phyloP scores from a whole-genome alignment of 176 grass and related monocot species.

The Saccharum officinarum region DNA sequence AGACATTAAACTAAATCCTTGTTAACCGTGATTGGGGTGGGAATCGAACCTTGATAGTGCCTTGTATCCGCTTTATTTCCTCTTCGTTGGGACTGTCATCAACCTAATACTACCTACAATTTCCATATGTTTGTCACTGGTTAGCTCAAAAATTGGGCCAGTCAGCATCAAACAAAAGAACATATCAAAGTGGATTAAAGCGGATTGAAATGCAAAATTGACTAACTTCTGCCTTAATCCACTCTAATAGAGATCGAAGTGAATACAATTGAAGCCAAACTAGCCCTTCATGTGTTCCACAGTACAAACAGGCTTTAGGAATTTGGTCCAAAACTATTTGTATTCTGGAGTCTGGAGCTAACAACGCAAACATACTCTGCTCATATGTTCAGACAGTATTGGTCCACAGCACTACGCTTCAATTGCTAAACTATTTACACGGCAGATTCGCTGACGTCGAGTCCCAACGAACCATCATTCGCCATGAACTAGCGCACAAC shows the following conservation, averaged over 20 bases:
- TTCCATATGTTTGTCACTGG: too few relatives aligned
- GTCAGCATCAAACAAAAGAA: too few relatives aligned
- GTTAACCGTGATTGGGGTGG: not conserved
- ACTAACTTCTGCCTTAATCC: not conserved
- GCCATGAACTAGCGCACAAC: not conserved
- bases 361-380: not conserved
- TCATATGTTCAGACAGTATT: not conserved
- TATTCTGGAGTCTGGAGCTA: not conserved
- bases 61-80: too few relatives aligned
- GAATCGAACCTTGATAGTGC: not conserved
- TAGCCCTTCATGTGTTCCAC: not conserved
- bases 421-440: conserved; percentile 29
- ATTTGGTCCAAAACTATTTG: not conserved
- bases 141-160: too few relatives aligned
- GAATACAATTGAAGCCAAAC: not conserved
- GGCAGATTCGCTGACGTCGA: not conserved
- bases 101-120: too few relatives aligned
- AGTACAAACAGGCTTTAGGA: not conserved
- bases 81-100: too few relatives aligned
- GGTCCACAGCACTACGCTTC: not conserved
- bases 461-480: not conserved
- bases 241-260: not conserved
- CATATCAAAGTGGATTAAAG: too few relatives aligned
- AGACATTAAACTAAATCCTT: not conserved
- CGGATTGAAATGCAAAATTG: not conserved